Evolutionary conservation across 441 rosid species (phyloP).

Genomic region (Adansonia gregorii): DNA sequence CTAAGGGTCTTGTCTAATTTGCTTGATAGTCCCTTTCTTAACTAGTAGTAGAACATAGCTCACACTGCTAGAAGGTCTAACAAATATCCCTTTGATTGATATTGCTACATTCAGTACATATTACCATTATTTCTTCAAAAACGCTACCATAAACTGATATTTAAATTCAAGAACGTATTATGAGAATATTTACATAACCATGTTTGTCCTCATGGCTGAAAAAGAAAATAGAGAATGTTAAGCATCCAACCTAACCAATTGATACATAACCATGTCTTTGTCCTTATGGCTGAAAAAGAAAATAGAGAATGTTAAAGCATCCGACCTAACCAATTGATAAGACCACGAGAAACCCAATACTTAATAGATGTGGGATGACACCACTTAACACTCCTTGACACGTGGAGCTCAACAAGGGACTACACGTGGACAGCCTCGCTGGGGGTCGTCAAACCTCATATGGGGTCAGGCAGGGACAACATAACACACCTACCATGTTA

Average conservation of each 20-base stretch:
- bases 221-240: background rate
- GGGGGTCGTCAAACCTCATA: too few relatives aligned
- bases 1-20: slow-evolving; percentile 8
- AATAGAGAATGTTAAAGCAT: background rate
- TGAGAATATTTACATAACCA: slow-evolving; percentile 15
- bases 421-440: too few relatives aligned
- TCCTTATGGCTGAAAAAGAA: background rate
- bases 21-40: slow-evolving; percentile 2
- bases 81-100: slow-evolving; percentile 15
- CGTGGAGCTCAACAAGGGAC: too few relatives aligned
- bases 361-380: too few relatives aligned
- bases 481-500: too few relatives aligned
- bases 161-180: background rate
- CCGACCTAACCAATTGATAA: background rate
- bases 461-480: too few relatives aligned
- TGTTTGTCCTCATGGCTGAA: background rate
- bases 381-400: too few relatives aligned
- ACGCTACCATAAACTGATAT: background rate
- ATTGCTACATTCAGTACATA: slow-evolving; percentile 11
- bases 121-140: background rate
- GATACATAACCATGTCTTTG: background rate
- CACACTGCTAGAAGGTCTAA: background rate
- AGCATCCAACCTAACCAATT: too few relatives aligned
- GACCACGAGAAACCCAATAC: too few relatives aligned
- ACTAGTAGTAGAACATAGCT: background rate